Conservation (phyloP, 2,329 filamentous ascomycete genomes). For the Fusarium citri region DNA sequence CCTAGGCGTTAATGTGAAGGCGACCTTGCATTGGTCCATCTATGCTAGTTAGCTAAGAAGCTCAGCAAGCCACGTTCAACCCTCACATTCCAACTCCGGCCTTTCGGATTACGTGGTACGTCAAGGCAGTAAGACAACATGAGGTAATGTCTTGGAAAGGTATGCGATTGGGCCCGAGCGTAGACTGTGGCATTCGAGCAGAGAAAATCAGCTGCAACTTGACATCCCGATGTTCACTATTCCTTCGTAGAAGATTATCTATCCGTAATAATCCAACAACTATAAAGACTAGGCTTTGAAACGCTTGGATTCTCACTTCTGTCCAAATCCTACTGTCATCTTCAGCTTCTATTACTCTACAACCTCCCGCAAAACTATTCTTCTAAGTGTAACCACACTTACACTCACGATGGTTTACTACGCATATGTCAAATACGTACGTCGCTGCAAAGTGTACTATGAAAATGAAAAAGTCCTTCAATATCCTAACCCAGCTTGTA, state of each 20-base stretch:
- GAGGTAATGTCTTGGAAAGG: background rate
- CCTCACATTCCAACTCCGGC: background rate
- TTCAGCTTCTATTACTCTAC: no score
- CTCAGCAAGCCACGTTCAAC: background rate
- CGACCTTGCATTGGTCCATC: background rate
- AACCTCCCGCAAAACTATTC: no score
- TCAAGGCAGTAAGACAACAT: background rate
- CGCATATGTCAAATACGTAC: constrained; percentile 6
- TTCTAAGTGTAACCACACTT: background rate
- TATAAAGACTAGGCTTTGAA: no score
- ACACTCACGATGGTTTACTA: constrained; percentile 15
- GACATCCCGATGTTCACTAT: no score
- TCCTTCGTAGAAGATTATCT: no score
- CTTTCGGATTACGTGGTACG: no score
- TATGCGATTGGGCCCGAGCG: background rate
- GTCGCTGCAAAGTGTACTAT: background rate
- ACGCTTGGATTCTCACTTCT: background rate
- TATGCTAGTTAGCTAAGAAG: fast-evolving
- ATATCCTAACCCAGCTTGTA: no score
- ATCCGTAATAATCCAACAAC: no score
- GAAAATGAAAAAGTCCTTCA: no score
- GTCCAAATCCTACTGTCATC: no score
- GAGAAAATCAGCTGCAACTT: fast-evolving
- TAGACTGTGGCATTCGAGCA: no score
- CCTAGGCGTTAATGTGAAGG: background rate